These are phyloP conservation scores for Pseudogymnoascus sp. DNA, from an alignment of 2,329 filamentous ascomycete species.

Conservation along the genomic window DNA sequence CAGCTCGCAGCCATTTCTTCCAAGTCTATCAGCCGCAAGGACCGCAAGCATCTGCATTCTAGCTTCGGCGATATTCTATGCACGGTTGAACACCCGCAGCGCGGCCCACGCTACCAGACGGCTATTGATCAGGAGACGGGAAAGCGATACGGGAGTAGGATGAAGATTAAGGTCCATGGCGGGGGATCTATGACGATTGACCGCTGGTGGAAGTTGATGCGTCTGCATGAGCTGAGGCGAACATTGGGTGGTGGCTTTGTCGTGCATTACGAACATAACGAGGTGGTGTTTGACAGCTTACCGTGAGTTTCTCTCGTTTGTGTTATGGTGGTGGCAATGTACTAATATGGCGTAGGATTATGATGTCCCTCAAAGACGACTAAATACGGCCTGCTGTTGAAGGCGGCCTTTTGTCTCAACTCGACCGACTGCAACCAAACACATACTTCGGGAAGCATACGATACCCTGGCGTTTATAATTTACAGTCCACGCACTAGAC, in stretches of 20 bases:
- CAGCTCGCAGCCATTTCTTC: conserved; percentile 52
- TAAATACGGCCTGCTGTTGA: background rate
- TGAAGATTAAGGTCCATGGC: conserved; percentile 52
- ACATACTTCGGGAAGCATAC: background rate
- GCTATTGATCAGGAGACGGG: conserved; percentile 55
- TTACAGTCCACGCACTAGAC: background rate
- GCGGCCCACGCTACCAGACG: conserved; percentile 58
- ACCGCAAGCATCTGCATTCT: conserved; percentile 57
- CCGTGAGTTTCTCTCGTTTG: conserved; percentile 31
- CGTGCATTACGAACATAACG: conserved; percentile 55
- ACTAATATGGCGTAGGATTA: background rate
- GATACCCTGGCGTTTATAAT: conserved; percentile 6
- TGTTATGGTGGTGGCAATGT: background rate
- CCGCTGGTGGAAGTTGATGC: conserved; percentile 65
- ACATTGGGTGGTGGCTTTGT: conserved; percentile 55
- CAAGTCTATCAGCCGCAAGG: conserved; percentile 57
- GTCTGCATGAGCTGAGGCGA: conserved; percentile 53
- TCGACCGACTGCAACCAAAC: background rate
- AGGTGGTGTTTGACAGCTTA: conserved; percentile 51
- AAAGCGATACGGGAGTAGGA: conserved; percentile 51
- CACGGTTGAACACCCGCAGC: conserved; percentile 57
- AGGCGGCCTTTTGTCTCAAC: background rate
- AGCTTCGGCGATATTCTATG: conserved; percentile 60
- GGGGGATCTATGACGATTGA: conserved; percentile 57
- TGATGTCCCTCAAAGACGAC: background rate